Evolutionary conservation across 1,284 basidiomycete genomes (phyloP).

Genomic region (Cutaneotrichosporon sp.): DNA sequence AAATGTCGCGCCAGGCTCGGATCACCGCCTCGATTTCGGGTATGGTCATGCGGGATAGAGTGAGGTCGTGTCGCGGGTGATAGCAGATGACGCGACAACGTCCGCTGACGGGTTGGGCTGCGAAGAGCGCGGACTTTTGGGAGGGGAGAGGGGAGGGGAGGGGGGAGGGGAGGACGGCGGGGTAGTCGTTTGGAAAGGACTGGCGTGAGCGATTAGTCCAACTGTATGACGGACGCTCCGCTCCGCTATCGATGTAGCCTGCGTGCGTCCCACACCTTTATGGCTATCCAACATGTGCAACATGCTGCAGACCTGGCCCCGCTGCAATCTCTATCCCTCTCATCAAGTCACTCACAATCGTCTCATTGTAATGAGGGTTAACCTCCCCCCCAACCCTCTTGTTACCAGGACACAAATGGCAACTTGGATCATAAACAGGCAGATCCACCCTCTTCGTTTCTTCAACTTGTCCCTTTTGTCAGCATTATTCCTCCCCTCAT

Average conservation of each 20-base stretch:
- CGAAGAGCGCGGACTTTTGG: constrained; percentile 60
- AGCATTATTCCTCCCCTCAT: too few species aligned
- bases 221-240: too few species aligned
- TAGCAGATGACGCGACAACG: constrained; percentile 88
- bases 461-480: constrained; percentile 79
- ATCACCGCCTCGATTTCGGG: constrained; percentile 70
- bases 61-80: constrained; percentile 86
- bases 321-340: neutral
- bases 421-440: constrained; percentile 71
- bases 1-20: constrained; percentile 72
- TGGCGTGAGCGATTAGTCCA: constrained; percentile 22
- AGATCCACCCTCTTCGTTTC: constrained; percentile 59
- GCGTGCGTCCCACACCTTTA: too few species aligned
- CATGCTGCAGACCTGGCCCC: too few species aligned
- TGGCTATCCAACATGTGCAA: too few species aligned
- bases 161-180: constrained; percentile 63
- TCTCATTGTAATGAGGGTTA: constrained; percentile 70
- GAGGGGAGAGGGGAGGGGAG: constrained; percentile 44
- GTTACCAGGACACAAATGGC: constrained; percentile 91
- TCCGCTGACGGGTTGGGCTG: constrained; percentile 71
- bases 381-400: constrained; percentile 68
- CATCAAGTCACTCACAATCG: constrained; percentile 55
- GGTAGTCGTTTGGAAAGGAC: constrained; percentile 79
- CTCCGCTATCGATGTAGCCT: too few species aligned
- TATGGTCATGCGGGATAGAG: constrained; percentile 69